phyloP scores from a whole-genome alignment of 2,329 filamentous ascomycete species.

The Leptographium lundbergii region DNA sequence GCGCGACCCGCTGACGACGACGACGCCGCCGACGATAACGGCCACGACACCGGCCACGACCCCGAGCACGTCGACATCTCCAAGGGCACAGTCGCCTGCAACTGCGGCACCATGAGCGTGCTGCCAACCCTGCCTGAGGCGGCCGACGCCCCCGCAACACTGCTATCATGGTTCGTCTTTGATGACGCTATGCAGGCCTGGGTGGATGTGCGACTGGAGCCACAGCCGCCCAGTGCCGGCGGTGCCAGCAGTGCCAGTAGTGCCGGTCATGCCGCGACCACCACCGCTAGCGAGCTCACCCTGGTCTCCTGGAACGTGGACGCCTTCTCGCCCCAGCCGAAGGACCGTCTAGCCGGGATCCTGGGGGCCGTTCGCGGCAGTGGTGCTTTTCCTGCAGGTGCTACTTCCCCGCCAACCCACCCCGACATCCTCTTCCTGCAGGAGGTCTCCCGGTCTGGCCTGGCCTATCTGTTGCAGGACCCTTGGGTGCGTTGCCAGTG shows the following conservation, averaged over 20 bases:
- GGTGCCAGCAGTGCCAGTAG: not conserved
- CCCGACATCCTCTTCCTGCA: conserved; percentile 23
- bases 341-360: conserved; percentile 16
- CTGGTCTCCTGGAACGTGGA: conserved; percentile 23
- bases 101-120: not conserved
- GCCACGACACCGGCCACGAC: not conserved
- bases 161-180: conserved; percentile 1
- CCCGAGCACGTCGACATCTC: not conserved
- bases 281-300: conserved; percentile 3
- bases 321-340: conserved; percentile 8
- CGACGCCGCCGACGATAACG: not conserved
- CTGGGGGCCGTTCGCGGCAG: conserved; percentile 13
- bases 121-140: not conserved
- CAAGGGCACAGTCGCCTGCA: no score
- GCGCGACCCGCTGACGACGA: not conserved
- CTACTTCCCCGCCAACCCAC: not conserved
- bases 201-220: not conserved
- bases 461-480: conserved; percentile 15
- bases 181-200: not conserved
- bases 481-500: conserved; percentile 17
- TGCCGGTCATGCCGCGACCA: not conserved
- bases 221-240: not conserved
- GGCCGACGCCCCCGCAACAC: not conserved
- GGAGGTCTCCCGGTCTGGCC: conserved; percentile 18
- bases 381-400: not conserved